Base-by-base conservation (phyloP, 1,284 basidiomycete species). In the Bondarzewia mesenterica region DNA sequence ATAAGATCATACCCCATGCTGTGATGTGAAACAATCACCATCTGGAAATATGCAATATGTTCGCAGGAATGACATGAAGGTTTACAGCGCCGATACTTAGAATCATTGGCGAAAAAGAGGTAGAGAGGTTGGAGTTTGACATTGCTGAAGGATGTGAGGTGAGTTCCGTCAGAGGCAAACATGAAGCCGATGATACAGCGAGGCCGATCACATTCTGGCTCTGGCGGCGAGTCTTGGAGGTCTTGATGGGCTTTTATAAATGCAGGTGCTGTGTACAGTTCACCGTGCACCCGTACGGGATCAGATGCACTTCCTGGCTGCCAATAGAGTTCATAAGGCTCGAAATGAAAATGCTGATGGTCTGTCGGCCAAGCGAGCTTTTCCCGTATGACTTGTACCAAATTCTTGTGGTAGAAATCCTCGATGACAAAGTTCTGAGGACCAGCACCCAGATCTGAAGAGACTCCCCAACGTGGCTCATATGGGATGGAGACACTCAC, bases 81-180 rank as follows among this genome's bases (percentile, higher is more conserved):
- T 27, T 58, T 54, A 16, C 48, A 42, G 4, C 60, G 52, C 21
- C 50, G 23, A 38, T 55, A 64, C 48, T 67, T 67, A 20, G 59
- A 56, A 25, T 57, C 54, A 47, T 62, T 63, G 7, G 7, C 27
- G 27, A 29, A 29, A 7, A 7, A 7, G 7, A 29, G 14, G 27
- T 29, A 29, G 27, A 54, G 37, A 7, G 59, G 59, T 55, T 56
- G 59, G 3, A 57, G 21, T 14, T 48, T 49, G 20, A 52, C 43
- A 16, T 54, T 43, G 2, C 59, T 55, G 37, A 57, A 57, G 7
- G 52, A 22, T 1, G 60, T 50, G 8, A 61, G 46, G 21, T 59
- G 55, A 2, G 59, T 61, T 0, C 51, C 48, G 39, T 60, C 58
- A 0, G 59, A 63, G 46, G 52, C 54, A 36, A 60, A 45, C 57